Evolutionary conservation across 495 filamentous ascomycete species (phyloP).

Genomic region (Xylaria flabelliformis): DNA sequence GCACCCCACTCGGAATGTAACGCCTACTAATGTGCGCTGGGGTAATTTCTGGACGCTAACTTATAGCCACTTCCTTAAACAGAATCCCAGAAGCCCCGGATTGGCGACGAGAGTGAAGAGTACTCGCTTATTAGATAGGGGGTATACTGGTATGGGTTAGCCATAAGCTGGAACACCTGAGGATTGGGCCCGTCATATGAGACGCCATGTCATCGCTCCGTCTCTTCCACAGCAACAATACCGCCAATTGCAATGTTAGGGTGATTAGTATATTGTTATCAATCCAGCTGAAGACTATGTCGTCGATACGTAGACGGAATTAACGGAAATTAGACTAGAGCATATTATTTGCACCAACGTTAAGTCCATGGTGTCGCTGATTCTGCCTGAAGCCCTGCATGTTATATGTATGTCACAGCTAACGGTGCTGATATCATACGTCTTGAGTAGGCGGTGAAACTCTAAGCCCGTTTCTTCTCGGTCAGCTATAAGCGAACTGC

Average conservation of each 20-base stretch:
- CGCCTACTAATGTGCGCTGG: too few relatives aligned
- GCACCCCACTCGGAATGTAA: background rate
- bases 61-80: too few relatives aligned
- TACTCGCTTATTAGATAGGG: too few relatives aligned
- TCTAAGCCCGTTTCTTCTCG: background rate
- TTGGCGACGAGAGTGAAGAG: background rate
- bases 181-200: background rate
- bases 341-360: background rate
- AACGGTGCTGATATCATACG: background rate
- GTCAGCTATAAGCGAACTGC: background rate
- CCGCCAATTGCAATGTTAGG: background rate
- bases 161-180: background rate
- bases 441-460: background rate
- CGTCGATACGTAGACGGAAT: background rate
- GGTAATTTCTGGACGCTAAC: background rate
- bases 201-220: background rate
- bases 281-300: background rate
- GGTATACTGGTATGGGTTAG: background rate
- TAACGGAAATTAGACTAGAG: background rate
- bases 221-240: background rate
- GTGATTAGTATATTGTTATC: background rate
- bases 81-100: background rate
- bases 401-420: background rate
- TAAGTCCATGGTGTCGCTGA: background rate
- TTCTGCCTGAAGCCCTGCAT: background rate